Conservation (phyloP, 1,284 basidiomycete genomes). For the Sanghuangporus weigelae region DNA sequence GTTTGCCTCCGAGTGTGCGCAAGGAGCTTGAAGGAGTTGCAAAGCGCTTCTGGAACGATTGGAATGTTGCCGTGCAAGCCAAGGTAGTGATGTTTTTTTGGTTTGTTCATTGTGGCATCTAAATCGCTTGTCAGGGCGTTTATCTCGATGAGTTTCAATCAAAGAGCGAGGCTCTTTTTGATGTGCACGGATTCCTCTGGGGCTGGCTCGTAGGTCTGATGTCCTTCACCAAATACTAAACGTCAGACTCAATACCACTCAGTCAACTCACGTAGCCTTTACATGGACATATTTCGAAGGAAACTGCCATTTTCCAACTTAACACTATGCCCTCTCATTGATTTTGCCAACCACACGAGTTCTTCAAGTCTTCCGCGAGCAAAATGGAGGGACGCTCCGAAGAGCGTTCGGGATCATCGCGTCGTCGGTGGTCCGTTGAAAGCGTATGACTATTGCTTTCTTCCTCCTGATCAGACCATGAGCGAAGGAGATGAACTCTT, state of each 20-base stretch:
- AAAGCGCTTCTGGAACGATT: constrained; percentile 56
- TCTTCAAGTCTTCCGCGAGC: constrained; percentile 33
- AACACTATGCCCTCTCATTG: constrained; percentile 79
- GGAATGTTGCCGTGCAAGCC: constrained; percentile 41
- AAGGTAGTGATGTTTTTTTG: constrained; percentile 41
- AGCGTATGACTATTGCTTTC: constrained; percentile 43
- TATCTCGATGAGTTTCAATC: background rate
- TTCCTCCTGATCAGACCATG: constrained; percentile 39
- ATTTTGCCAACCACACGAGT: constrained; percentile 76
- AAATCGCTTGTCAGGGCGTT: background rate
- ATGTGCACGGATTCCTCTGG: constrained; percentile 59
- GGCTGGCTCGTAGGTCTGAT: constrained; percentile 78
- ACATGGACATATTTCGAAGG: constrained; percentile 56
- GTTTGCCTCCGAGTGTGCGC: constrained; percentile 47
- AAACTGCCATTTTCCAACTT: constrained; percentile 64
- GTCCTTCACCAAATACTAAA: background rate
- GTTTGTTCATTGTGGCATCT: background rate
- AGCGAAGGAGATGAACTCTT: constrained; percentile 57
- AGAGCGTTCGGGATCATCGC: background rate
- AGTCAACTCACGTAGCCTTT: constrained; percentile 89
- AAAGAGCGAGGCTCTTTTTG: background rate
- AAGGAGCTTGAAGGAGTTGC: constrained; percentile 44
- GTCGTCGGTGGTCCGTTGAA: constrained; percentile 23
- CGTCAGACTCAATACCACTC: constrained; percentile 11
- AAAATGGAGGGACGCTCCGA: constrained; percentile 26